Base-by-base conservation (phyloP, 148 eudicot species). In the Rhododendron mucronatum region DNA sequence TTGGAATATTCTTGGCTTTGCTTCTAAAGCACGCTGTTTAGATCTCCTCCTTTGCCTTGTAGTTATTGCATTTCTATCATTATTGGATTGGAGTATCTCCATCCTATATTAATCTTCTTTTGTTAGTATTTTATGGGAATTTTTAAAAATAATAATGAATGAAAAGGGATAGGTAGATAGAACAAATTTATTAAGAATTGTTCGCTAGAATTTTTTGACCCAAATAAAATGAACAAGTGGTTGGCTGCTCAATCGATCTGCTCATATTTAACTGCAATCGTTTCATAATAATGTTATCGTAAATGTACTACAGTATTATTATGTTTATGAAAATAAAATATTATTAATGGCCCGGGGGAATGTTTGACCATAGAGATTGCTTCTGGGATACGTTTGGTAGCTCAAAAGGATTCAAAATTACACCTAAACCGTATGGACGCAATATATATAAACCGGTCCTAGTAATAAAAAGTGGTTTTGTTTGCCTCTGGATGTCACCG, bases 371-470 rank as follows among this genome's bases (percentile, higher is more conserved):
- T 10, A 7, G 23, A 7, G 57, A 61, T 81, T 82, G 84, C 84
- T 82, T 82, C 71, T 82, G 48, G 71, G 48, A 57, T 82, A 82
- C 84, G 84, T 82, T 82, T 82, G 71, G 84, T 45, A 82, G 30
- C 84, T 35, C 1, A 57, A 55, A 82, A 55, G 26, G 65, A 48
- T 12, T 35, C 71, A 82, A 82, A 82, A 18, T 21, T 78, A 44
- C 30, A 71, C 76, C 76, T 4, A 71, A 71, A 71, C 18, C 35
- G 76, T 71, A 30, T 71, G 76, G 76, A 30, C 20, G 18, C 39
- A 5, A 71, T 33, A 33, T 33, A 71, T n/a, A n/a, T 65, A n/a
- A 30, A 30, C 18, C 14, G 1, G 7, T 71, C 37, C 39, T 30
- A 4, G 1, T 8, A 11, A 80, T 51, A 3, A 57, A 55, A 57